Conservation (phyloP, 1,139 yeast species). For the Wickerhamomyces sp. region DNA sequence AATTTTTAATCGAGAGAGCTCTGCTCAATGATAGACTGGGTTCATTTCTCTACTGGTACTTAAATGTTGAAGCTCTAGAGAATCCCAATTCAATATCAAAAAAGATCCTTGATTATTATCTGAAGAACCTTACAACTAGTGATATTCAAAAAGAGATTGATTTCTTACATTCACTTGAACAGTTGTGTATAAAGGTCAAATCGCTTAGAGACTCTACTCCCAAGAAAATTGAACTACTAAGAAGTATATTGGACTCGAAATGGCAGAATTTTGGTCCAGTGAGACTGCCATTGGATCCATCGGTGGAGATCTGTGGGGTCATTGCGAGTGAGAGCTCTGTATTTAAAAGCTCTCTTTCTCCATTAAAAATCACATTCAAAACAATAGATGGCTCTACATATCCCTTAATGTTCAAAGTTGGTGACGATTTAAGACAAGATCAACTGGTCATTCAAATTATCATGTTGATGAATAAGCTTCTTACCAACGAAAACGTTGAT, state of each 20-base stretch:
- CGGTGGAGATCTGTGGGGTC: slow-evolving; percentile 59
- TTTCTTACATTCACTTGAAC: slow-evolving; percentile 37
- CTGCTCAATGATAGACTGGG: slow-evolving; percentile 64
- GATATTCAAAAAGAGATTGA: slow-evolving; percentile 38
- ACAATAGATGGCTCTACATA: slow-evolving; percentile 56
- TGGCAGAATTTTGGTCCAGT: slow-evolving; percentile 26
- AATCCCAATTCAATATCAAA: slow-evolving; percentile 36
- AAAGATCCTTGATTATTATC: slow-evolving; percentile 30
- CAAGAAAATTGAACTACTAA: slow-evolving; percentile 46
- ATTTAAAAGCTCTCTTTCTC: slow-evolving; percentile 86
- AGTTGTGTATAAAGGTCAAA: slow-evolving; percentile 40
- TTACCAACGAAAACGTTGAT: slow-evolving; percentile 88
- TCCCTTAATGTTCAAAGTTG: slow-evolving; percentile 88
- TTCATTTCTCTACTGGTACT: slow-evolving; percentile 86
- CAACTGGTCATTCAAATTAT: slow-evolving; percentile 93
- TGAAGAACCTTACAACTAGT: slow-evolving; percentile 25
- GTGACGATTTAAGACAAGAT: slow-evolving; percentile 95
- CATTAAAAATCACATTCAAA: slow-evolving; percentile 74
- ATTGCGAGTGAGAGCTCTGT: slow-evolving; percentile 79
- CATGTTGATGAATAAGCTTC: slow-evolving; percentile 81
- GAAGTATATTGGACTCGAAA: slow-evolving; percentile 29
- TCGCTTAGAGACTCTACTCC: slow-evolving; percentile 50
- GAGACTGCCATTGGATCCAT: slow-evolving; percentile 33
- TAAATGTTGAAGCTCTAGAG: slow-evolving; percentile 82
- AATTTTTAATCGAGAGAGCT: slow-evolving; percentile 72